A percentile compares a stretch with the other conserved stretches of the same genome.
These are phyloP conservation scores for Picea glauca DNA, from an alignment of 75 land plant species.

Conservation along the genomic window DNA sequence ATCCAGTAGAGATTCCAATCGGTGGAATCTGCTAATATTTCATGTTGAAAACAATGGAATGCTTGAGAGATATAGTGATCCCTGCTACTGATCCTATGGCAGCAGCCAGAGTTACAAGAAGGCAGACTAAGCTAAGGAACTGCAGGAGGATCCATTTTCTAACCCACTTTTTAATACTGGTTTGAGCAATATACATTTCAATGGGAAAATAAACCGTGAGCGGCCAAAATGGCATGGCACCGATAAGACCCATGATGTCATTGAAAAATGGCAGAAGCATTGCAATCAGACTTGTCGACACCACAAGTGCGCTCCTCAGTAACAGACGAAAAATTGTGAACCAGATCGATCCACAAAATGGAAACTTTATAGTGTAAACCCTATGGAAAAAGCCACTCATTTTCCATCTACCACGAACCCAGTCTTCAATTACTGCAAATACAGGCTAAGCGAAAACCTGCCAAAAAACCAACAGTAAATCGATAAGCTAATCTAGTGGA, in stretches of 20 bases:
- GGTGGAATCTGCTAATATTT: too few species aligned
- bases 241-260: background rate
- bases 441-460: too few species aligned
- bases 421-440: too few species aligned
- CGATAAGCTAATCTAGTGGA: too few species aligned
- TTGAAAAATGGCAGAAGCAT: constrained; percentile 2
- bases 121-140: constrained; percentile 12
- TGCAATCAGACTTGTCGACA: constrained; percentile 22
- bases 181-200: too few species aligned
- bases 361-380: too few species aligned
- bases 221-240: constrained; percentile 28
- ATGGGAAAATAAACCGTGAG: constrained; percentile 11
- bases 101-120: constrained; percentile 16
- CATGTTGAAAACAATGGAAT: background rate
- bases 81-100: constrained; percentile 19
- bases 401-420: too few species aligned
- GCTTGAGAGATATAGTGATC: constrained; percentile 7
- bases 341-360: too few species aligned
- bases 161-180: too few species aligned
- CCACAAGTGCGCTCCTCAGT: background rate
- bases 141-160: background rate
- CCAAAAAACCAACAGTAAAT: too few species aligned
- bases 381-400: too few species aligned
- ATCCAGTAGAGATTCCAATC: too few species aligned
- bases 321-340: constrained; percentile 9